Evolutionary conservation across 1,139 yeast species (phyloP), one percentile per base, ranked within the genome.

Genomic region (Yamadazyma trypodendri): DNA sequence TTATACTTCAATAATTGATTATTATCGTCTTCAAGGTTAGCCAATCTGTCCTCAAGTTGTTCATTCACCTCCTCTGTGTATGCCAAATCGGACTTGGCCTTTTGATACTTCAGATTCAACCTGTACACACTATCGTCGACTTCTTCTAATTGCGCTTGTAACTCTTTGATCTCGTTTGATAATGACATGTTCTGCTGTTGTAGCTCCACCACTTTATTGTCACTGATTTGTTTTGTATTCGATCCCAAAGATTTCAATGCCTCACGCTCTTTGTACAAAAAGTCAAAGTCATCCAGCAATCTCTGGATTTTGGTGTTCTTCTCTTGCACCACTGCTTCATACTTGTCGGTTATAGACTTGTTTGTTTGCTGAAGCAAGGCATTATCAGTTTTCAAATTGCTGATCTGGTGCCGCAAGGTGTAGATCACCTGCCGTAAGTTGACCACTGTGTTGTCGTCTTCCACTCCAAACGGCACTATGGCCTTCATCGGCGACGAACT

Each of bases 271-370:
- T 72, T 67, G 38, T 79, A 65, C 41, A 84, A 77, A 39, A 68
- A 81, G 24, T 76, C 67, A 24, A 85, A 69, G 48, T 82, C 79
- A 29, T 66, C 64, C 48, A 79, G 76, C 21, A 82, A 55, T 17
- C 58, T 54, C 18, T 54, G 54, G 32, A 59, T 49, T 36, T 60
- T 65, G 33, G 60, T 61, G 42, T 58, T 62, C 46, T 70, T 68
- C 28, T 54, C 51, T 12, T 51, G 42, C 18, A 73, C 34, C 32
- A 59, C 42, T 29, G 54, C 47, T 46, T 71, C 67, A 45, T 60
- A 60, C 41, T 60, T 50, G 36, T 55, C 43, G 9, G 52, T 46
- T 24, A 63, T 45, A 15, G 60, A 41, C 17, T 58, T 56, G 43
- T 61, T 65, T 42, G 60, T 60, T 49, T 66, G 60, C 43, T 69